Conservation (phyloP, 2,329 filamentous ascomycete genomes). For the Colletotrichum sp. region DNA sequence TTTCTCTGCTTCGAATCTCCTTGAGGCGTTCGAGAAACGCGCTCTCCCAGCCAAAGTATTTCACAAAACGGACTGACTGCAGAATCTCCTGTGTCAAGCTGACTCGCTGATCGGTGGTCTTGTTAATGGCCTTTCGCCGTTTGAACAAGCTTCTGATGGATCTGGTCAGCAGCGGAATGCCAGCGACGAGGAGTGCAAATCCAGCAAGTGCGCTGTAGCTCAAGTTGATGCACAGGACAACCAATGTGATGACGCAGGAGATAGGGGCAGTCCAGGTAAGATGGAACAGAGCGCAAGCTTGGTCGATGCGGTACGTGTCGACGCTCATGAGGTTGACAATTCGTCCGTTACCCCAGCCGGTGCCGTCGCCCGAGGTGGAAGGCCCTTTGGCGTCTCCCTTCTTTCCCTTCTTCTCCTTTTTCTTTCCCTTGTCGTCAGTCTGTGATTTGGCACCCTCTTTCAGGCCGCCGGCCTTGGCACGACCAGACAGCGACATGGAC, state of each 20-base stretch:
- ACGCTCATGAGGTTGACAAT: constrained; percentile 95
- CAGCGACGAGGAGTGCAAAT: constrained; percentile 80
- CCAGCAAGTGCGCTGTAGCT: constrained; percentile 89
- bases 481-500: constrained; percentile 84
- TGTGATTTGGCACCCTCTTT: constrained; percentile 50
- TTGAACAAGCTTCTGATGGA: constrained; percentile 79
- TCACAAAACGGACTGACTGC: constrained; percentile 91
- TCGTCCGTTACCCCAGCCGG: constrained; percentile 90
- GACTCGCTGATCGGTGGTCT: constrained; percentile 90
- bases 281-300: constrained; percentile 88
- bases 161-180: constrained; percentile 77
- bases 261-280: constrained; percentile 89
- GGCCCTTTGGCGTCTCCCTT: constrained; percentile 42
- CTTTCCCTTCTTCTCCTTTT: constrained; percentile 43
- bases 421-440: constrained; percentile 43
- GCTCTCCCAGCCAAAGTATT: constrained; percentile 94
- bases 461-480: constrained; percentile 82
- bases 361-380: constrained; percentile 69
- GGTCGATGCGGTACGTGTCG: constrained; percentile 91
- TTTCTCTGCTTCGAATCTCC: constrained; percentile 76
- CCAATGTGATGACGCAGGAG: constrained; percentile 77
- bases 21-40: constrained; percentile 81
- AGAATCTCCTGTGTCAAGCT: constrained; percentile 92
- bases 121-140: constrained; percentile 83
- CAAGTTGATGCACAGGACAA: constrained; percentile 83